A percentile compares a stretch with the other conserved stretches of the same genome.
Conservation (phyloP, 2,329 filamentous ascomycete species). For the Monosporascus sp. region DNA sequence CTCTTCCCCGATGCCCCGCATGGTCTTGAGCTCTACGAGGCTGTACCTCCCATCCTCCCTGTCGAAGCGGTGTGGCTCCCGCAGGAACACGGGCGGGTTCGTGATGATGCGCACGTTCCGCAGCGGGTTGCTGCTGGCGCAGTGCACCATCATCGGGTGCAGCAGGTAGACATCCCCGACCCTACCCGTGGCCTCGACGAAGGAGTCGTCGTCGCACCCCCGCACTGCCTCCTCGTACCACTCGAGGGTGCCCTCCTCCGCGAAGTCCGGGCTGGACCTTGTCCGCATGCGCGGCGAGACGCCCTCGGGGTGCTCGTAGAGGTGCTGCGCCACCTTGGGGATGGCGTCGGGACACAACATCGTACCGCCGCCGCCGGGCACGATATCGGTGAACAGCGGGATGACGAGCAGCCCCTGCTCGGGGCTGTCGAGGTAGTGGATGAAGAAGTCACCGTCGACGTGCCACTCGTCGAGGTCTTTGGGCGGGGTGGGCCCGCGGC, state of each 20-base stretch:
- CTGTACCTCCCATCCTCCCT: slow-evolving; percentile 44
- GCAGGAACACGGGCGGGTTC: slow-evolving; percentile 49
- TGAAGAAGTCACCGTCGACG: slow-evolving; percentile 67
- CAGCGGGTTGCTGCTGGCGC: slow-evolving; percentile 43
- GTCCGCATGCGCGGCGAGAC: slow-evolving; percentile 62
- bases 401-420: slow-evolving; percentile 67
- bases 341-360: slow-evolving; percentile 58
- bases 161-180: slow-evolving; percentile 54
- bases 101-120: slow-evolving; percentile 47
- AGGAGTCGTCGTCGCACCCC: slow-evolving; percentile 29
- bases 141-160: slow-evolving; percentile 58
- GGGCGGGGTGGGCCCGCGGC: slow-evolving; percentile 40
- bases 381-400: slow-evolving; percentile 61
- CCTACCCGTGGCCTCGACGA: slow-evolving; percentile 49
- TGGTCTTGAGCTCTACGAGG: slow-evolving; percentile 50
- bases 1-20: slow-evolving; percentile 42
- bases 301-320: slow-evolving; percentile 57
- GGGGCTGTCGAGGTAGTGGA: slow-evolving; percentile 65
- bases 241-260: slow-evolving; percentile 33
- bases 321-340: slow-evolving; percentile 50
- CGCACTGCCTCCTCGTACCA: slow-evolving; percentile 39
- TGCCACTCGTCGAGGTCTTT: slow-evolving; percentile 57
- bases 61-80: slow-evolving; percentile 47
- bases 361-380: slow-evolving; percentile 56
- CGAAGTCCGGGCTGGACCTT: slow-evolving; percentile 43